Conservation (phyloP, 75 land plant species). For the Isoetes taiwanensis region DNA sequence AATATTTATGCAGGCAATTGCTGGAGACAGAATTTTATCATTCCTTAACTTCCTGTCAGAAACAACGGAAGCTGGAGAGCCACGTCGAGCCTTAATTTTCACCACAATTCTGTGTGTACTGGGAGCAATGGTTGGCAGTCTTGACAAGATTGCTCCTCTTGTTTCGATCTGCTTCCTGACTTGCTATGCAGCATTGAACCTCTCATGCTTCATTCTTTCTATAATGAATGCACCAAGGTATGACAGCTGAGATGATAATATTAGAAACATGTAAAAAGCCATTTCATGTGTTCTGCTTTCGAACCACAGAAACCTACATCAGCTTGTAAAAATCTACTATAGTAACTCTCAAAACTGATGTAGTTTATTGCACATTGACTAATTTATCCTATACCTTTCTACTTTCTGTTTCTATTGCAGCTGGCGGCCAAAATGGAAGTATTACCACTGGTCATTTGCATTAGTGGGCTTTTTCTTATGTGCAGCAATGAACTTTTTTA, state of each 20-base stretch:
- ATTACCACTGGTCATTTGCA: conserved; percentile 19
- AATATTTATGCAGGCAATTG: conserved; percentile 16
- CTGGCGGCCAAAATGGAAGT: conserved; percentile 28
- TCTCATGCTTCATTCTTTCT: conserved; percentile 22
- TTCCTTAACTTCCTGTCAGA: conserved; percentile 9
- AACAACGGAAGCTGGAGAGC: conserved; percentile 19
- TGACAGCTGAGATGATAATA: too few species aligned
- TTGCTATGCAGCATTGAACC: conserved; percentile 25
- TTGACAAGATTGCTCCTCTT: conserved; percentile 19
- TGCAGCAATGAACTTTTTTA: conserved; percentile 18
- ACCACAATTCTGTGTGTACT: conserved; percentile 15
- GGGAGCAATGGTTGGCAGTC: conserved; percentile 23
- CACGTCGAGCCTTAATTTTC: conserved; percentile 17
- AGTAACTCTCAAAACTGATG: too few species aligned
- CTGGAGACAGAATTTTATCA: conserved; percentile 23
- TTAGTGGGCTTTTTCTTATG: conserved; percentile 16
- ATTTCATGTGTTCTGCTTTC: too few species aligned
- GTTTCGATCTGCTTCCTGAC: conserved; percentile 30
- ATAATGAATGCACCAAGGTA: conserved; percentile 21
- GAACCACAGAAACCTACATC: too few species aligned
- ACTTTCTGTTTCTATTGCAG: conserved; percentile 7
- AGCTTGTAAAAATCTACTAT: too few species aligned
- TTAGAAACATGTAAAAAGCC: too few species aligned
- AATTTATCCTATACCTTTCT: background rate
- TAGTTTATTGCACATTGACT: too few species aligned